Evolutionary conservation across 2,329 filamentous ascomycete species (phyloP), one percentile per base, ranked within the genome.

Genomic region (Botrytis aclada): DNA sequence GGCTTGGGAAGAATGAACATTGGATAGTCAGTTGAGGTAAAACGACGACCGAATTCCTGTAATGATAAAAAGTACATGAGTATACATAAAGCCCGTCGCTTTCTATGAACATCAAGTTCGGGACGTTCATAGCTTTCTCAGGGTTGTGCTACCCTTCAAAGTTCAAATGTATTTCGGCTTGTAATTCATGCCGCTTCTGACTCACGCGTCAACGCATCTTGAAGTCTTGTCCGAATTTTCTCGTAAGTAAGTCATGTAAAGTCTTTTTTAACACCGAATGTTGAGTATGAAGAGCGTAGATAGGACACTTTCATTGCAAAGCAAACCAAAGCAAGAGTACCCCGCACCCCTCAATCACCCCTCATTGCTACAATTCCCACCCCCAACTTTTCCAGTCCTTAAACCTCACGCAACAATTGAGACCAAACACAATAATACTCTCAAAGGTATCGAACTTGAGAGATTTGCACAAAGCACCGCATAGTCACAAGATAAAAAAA

Each of bases 221-320:
- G 22, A 39, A n/a, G 34, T 0, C 8, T 16, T 39, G 4, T 18
- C 12, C 18, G 3, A n/a, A 39, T 12, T 18, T 16, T 18, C 14
- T 39, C 1, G 7, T 0, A 5, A 41, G 14, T 12, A 1, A 18
- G 20, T n/a, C 3, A 37, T 54, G n/a, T 29, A 3, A 0, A 8
- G 1, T 9, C 8, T 29, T 56, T 32, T 18, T 5, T 29, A 3
- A 9, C n/a, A 7, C 14, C 32, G 3, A 18, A 18, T 4, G 4
- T 4, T 56, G n/a, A 29, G 8, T 14, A 18, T 62, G 14, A 41
- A 62, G 3, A n/a, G 4, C 1, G 37, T 39, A n/a, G 14, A 25
- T 39, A n/a, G 18, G 8, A 39, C 2, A 39, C 9, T 16, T 12
- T 20, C 2, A n/a, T 39, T 25, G 5, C 16, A 4, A 14, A 61